These are phyloP conservation scores for Kondoa subrosea DNA, from an alignment of 768 basidiomycete genomes.

Conservation along the genomic window DNA sequence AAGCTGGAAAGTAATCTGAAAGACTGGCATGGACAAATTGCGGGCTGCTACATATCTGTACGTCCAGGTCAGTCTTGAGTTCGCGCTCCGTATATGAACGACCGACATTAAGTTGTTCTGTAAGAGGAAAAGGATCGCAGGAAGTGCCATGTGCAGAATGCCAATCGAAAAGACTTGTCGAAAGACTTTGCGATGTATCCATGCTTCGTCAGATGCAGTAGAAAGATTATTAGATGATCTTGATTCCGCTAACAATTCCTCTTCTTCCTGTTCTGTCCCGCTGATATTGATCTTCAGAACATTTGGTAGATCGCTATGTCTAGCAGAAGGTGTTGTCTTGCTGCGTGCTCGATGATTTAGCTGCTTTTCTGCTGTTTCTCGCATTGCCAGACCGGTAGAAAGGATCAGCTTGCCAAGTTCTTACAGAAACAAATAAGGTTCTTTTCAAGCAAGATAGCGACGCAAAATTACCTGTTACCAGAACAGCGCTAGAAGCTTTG, in stretches of 20 bases:
- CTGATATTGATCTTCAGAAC: no score
- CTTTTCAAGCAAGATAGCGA: background rate
- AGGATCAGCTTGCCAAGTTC: slow-evolving; percentile 26
- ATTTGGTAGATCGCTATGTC: no score
- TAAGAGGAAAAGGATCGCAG: slow-evolving; percentile 66
- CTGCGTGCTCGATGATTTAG: background rate
- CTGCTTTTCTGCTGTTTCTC: slow-evolving; percentile 10
- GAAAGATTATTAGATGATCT: no score
- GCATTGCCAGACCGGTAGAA: slow-evolving; percentile 23
- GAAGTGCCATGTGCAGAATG: slow-evolving; percentile 88
- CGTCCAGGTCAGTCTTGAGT: background rate
- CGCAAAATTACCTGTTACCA: slow-evolving; percentile 20
- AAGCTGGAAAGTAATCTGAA: slow-evolving; percentile 28
- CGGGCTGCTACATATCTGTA: slow-evolving; percentile 73
- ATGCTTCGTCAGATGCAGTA: no score
- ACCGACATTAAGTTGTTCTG: slow-evolving; percentile 38
- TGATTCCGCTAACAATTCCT: no score
- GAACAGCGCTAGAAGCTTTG: slow-evolving; percentile 26
- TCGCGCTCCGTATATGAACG: background rate
- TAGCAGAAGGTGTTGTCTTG: background rate
- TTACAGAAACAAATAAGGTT: slow-evolving; percentile 1
- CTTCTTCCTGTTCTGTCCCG: no score
- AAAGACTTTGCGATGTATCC: no score
- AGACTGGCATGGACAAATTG: slow-evolving; percentile 27
- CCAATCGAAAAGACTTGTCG: slow-evolving; percentile 64